Evolutionary conservation across 768 basidiomycete genomes (phyloP).

Genomic region (Mycena capillaripes): DNA sequence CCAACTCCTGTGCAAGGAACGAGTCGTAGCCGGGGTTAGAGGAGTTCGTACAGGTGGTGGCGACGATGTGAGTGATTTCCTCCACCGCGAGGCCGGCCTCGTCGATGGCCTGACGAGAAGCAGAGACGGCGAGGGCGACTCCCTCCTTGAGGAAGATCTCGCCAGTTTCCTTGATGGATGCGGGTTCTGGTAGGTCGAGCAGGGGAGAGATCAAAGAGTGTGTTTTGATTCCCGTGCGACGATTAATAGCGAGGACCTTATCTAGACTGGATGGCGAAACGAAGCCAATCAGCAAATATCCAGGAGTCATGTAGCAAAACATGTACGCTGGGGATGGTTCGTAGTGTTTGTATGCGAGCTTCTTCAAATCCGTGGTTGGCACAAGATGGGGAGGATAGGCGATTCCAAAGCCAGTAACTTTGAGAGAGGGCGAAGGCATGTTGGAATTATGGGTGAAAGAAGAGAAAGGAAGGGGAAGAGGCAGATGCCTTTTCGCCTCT

Average conservation of each 20-base stretch:
- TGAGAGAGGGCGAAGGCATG: constrained; percentile 49
- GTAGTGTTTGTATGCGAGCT: too few species aligned
- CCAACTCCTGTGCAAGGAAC: constrained; percentile 15
- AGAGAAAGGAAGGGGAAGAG: too few species aligned
- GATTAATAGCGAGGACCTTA: constrained; percentile 27
- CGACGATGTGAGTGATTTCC: constrained; percentile 15
- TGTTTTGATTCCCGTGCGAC: constrained; percentile 21
- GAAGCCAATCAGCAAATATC: neutral
- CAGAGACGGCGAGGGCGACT: constrained; percentile 4
- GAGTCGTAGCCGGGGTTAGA: constrained; percentile 22
- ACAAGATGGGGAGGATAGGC: constrained; percentile 17
- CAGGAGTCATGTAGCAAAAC: neutral
- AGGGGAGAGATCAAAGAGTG: neutral
- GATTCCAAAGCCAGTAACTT: constrained; percentile 27
- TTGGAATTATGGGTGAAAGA: constrained; percentile 31
- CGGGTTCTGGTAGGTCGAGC: neutral
- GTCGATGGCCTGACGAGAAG: neutral
- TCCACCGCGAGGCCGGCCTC: constrained; percentile 12
- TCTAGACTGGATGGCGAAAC: constrained; percentile 3
- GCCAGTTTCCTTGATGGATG: constrained; percentile 7
- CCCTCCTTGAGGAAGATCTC: constrained; percentile 22
- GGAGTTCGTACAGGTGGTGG: constrained; percentile 23
- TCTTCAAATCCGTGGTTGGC: constrained; percentile 8
- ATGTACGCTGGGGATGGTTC: constrained; percentile 24
- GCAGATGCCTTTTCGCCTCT: too few species aligned